Evolutionary conservation across 208 protist species (phyloP).

Genomic region (Leptomonas pyrrhocoris): DNA sequence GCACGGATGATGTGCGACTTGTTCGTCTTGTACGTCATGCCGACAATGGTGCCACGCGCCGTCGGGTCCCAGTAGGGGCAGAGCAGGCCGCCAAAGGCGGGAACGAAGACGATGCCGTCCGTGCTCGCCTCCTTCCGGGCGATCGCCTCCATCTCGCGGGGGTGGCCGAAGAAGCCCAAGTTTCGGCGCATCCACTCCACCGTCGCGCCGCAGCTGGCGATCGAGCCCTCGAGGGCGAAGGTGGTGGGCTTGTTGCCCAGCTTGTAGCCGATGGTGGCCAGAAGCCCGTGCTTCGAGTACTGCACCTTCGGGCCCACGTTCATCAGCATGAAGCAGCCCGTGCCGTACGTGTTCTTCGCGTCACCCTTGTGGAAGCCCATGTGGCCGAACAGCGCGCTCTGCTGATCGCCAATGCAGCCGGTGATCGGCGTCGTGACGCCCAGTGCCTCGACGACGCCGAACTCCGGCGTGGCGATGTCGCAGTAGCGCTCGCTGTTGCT

Average conservation of each 20-base stretch:
- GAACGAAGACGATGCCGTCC: conserved; percentile 96
- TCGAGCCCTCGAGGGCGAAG: conserved; percentile 92
- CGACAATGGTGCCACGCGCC: conserved; percentile 93
- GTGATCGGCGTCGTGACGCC: conserved; percentile 57
- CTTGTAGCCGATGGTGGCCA: conserved; percentile 96
- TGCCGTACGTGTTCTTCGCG: conserved; percentile 98
- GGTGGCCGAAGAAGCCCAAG: conserved; percentile 79
- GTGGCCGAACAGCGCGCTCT: conserved; percentile 96
- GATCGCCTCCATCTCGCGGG: conserved; percentile 70
- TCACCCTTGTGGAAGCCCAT: conserved; percentile 91
- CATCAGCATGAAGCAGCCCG: conserved; percentile 98
- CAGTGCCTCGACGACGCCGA: conserved; percentile 38
- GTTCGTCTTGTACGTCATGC: conserved; percentile 92
- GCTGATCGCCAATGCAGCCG: conserved; percentile 97
- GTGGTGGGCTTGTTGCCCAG: conserved; percentile 61
- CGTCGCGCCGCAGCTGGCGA: conserved; percentile 91
- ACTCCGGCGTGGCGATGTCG: conserved; percentile 43
- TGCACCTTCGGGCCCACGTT: conserved; percentile 93
- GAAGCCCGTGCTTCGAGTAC: conserved; percentile 91
- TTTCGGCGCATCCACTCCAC: conserved; percentile 96
- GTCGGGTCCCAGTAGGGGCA: conserved; percentile 96
- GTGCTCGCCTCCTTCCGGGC: conserved; percentile 56
- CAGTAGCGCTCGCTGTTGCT: conserved; percentile 79
- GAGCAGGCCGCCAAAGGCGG: conserved; percentile 97
- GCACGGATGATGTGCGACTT: conserved; percentile 87